phyloP scores from a whole-genome alignment of 345 rosid genomes.

The Litchi chinensis region DNA sequence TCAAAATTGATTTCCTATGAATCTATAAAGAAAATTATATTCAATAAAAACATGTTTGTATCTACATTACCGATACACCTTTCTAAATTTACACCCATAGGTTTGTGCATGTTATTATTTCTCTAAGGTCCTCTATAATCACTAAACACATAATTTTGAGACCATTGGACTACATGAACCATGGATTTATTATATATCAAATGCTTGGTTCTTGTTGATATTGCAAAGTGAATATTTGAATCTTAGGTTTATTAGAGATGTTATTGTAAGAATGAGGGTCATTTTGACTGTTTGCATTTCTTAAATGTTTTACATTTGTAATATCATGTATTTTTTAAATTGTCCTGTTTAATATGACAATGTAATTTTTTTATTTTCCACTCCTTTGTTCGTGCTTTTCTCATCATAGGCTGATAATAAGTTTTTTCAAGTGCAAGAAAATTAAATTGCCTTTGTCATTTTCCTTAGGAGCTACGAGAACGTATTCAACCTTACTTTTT shows the following conservation, averaged over 20 bases:
- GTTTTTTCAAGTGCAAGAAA: background rate
- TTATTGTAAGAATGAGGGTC: background rate
- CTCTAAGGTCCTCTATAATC: background rate
- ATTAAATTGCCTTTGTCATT: background rate
- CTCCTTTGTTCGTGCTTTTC: background rate
- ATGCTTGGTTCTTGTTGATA: conserved; percentile 10
- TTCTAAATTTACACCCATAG: background rate
- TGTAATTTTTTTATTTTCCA: background rate
- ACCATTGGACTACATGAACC: background rate
- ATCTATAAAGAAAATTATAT: conserved; percentile 1
- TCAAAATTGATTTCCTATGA: background rate
- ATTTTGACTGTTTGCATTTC: background rate
- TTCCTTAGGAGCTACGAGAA: conserved; percentile 77
- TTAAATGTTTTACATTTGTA: background rate
- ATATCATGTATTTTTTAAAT: background rate
- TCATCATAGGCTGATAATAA: background rate
- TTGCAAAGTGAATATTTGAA: background rate
- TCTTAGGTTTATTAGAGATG: conserved; percentile 1
- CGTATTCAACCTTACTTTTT: conserved; percentile 89
- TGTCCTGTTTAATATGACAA: background rate
- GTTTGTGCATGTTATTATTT: background rate
- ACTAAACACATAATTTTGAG: background rate
- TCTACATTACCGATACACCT: background rate
- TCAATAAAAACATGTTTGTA: background rate
- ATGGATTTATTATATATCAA: background rate